Percentiles rank a stretch among this genome's conserved stretches.
phyloP scores from a whole-genome alignment of 1,284 basidiomycete genomes.

The Puccinia polysora region DNA sequence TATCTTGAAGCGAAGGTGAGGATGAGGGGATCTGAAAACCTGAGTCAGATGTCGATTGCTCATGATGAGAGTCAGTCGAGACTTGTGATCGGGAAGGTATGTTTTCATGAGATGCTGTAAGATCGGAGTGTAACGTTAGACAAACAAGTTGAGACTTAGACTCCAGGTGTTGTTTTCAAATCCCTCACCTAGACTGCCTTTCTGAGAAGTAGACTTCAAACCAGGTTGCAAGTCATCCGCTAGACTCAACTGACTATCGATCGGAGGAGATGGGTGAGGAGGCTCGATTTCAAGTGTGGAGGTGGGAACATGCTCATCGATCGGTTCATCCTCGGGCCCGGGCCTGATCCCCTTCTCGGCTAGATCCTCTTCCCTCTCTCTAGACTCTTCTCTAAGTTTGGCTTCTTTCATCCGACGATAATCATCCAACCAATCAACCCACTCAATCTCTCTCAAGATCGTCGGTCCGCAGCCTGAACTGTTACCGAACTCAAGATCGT shows the following conservation, averaged over 20 bases:
- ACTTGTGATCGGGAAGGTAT: not conserved
- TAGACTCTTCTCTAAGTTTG: conserved; percentile 56
- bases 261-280: no score
- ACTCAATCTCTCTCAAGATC: conserved; percentile 56
- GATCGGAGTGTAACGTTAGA: conserved; percentile 5
- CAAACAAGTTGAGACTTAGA: no score
- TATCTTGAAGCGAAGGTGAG: not conserved
- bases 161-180: no score
- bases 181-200: no score
- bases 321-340: no score
- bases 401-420: conserved; percentile 60
- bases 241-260: no score
- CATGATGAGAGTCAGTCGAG: not conserved
- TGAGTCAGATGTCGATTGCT: not conserved
- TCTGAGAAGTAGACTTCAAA: no score
- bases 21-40: conserved; percentile 3
- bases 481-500: conserved; percentile 49
- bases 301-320: no score
- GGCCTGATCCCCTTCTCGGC: no score
- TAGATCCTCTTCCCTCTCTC: not conserved
- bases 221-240: no score
- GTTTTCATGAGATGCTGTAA: not conserved
- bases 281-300: no score
- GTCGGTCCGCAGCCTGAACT: conserved; percentile 49
- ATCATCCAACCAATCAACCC: conserved; percentile 61